These are phyloP conservation scores for Trametes polyzona DNA, from an alignment of 1,284 basidiomycete species.

Conservation along the genomic window DNA sequence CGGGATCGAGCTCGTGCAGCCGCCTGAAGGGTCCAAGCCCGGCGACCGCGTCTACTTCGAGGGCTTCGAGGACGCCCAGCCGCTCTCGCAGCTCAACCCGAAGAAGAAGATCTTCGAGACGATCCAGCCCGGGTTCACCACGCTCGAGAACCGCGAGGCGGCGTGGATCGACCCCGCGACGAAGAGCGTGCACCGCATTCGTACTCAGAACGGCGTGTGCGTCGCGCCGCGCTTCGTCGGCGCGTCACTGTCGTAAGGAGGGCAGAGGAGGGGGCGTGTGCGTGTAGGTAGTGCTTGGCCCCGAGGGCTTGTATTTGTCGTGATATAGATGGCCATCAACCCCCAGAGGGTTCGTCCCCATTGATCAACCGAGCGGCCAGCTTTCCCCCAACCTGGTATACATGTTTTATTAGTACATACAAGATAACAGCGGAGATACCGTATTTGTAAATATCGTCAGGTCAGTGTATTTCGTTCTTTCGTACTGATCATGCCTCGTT, in stretches of 20 bases:
- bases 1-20: conserved; percentile 90
- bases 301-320: conserved; percentile 9
- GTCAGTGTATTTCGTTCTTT: neutral
- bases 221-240: conserved; percentile 82
- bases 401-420: too few species aligned
- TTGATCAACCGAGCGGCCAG: too few species aligned
- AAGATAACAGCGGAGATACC: too few species aligned
- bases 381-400: too few species aligned
- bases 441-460: too few species aligned
- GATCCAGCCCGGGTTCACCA: conserved; percentile 90
- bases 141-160: conserved; percentile 83
- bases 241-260: conserved; percentile 76
- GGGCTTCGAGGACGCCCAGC: conserved; percentile 79
- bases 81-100: conserved; percentile 86
- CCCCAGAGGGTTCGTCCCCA: too few species aligned
- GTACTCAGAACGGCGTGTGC: conserved; percentile 85
- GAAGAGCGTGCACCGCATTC: conserved; percentile 81
- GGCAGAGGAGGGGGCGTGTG: neutral
- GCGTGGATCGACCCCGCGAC: conserved; percentile 90
- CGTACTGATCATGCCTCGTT: conserved; percentile 18
- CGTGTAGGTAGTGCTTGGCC: neutral
- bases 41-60: conserved; percentile 96
- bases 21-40: conserved; percentile 84
- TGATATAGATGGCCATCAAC: neutral
- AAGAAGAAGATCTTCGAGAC: conserved; percentile 99